A percentile compares a stretch with the other conserved stretches of the same genome.
These are phyloP conservation scores for Cerioporus squamosus DNA, from an alignment of 1,284 basidiomycete genomes.

Conservation along the genomic window DNA sequence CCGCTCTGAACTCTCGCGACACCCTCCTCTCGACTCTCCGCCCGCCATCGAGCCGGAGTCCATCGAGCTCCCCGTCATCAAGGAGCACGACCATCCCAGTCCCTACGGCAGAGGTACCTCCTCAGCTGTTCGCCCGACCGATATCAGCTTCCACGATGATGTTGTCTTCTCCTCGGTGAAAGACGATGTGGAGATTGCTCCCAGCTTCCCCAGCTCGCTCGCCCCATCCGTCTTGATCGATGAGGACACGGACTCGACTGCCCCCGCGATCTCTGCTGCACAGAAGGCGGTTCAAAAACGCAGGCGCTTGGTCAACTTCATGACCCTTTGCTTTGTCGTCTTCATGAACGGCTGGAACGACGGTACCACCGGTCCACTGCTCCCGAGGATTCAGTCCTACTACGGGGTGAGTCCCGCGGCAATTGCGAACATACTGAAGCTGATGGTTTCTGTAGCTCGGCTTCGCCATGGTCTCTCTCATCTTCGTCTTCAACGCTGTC, in stretches of 20 bases:
- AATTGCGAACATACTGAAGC: not conserved
- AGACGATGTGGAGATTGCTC: conserved; percentile 26
- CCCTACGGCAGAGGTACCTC: not conserved
- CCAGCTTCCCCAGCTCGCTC: conserved; percentile 27
- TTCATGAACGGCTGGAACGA: conserved; percentile 67
- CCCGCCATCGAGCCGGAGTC: conserved; percentile 19
- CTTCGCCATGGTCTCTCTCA: conserved; percentile 52
- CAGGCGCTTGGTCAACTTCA: conserved; percentile 37
- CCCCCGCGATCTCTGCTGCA: conserved; percentile 23
- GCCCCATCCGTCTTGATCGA: conserved; percentile 24
- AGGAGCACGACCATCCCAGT: conserved; percentile 2
- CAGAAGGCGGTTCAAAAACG: conserved; percentile 19
- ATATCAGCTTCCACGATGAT: conserved; percentile 14
- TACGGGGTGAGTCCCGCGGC: conserved; percentile 54
- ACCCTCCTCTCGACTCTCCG: conserved; percentile 16
- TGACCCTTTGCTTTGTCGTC: conserved; percentile 43
- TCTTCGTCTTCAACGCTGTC: conserved; percentile 60
- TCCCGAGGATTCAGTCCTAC: conserved; percentile 56
- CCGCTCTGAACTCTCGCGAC: conserved; percentile 27
- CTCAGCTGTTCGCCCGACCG: conserved; percentile 4
- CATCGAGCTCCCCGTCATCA: conserved; percentile 26
- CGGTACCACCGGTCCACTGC: conserved; percentile 59
- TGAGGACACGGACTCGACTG: conserved; percentile 27
- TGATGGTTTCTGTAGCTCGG: conserved; percentile 37
- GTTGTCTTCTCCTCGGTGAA: conserved; percentile 3